Base-by-base conservation (phyloP, 176 grass and related monocot species). In the Calamus simplicifolius region DNA sequence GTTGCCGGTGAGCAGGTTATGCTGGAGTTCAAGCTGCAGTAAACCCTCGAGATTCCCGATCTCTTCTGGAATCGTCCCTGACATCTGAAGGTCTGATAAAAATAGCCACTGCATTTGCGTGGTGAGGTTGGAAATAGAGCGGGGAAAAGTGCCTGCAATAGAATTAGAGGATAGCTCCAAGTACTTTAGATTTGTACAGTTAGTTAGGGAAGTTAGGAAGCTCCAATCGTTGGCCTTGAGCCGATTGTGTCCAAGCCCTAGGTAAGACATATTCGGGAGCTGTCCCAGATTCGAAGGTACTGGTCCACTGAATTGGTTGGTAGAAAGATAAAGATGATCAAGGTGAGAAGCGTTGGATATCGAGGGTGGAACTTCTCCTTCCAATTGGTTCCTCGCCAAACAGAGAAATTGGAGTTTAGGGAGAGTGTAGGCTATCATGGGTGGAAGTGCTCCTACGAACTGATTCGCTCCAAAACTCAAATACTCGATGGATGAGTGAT, bases 311-410 rank as follows among this genome's bases (percentile, higher is more conserved):
- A 66, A 66, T 21, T 18, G 19, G 49, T 66, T 66, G 49, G 14
- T 1, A 6, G 0, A 29, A 4, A 66, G 48, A 18, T 66, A 25
- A n/a, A 66, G 51, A 2, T 18, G 16, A 5, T 10, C 3, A 7
- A 66, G 25, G 23, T 13, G 8, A 8, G 63, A 29, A 12, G 63
- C 63, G 18, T 80, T 80, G 29, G 27, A 29, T 4, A 88, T 18
- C 30, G 63, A 48, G 27, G 18, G 2, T 5, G 80, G 85, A 3
- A 88, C 50, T n/a, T 61, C 21, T 1, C 84, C 84, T 18, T 49
- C 56, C 18, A 87, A 64, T 26, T 56, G 4, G 57, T 80, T 80
- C 28, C 3, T 5, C 28, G 28, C 28, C 28, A 29, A 3, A 5
- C 28, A 29, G 4, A 29, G 1, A 0, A 4, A 29, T 29, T 5